Evolutionary conservation across 805 yeast genomes (phyloP), one percentile per base, ranked within the genome.

Genomic region (Ascoidea asiatica): DNA sequence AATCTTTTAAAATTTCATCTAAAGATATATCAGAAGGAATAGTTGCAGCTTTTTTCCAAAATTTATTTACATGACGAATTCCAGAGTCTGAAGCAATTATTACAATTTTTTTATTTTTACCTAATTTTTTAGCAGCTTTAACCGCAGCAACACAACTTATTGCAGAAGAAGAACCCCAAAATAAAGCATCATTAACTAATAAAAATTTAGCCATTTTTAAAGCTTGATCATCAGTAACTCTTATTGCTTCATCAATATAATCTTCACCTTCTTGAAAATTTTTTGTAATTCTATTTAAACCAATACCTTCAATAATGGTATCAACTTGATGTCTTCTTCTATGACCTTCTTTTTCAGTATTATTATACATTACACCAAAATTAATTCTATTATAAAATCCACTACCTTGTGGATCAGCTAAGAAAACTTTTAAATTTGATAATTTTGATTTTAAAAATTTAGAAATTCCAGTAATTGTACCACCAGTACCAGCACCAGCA

Each of bases 341-440:
- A 0, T 92, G 84, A 1, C 98, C 98, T 63, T 90, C 98, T 51
- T 73, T 79, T 60, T 90, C 98, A 5, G 76, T 88, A 2, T 69
- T 51, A 54, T 89, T 95, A 59, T 86, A 90, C 97, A 92, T 88
- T 3, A 90, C 97, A 1, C 97, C 97, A 55, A 65, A 77, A 54
- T 85, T 85, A 43, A 90, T 75, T 48, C 95, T 66, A 62, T 90
- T 87, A 56, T 72, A 84, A 50, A 92, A 72, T 0, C 98, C 98
- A 15, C 92, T 80, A 0, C 98, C 98, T 55, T 87, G 97, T 1
- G 97, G 97, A 60, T 90, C 98, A 0, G 97, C 95, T 23, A 92
- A 64, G 2, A 85, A 70, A 1, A 81, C 72, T 40, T 62, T 66
- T 0, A 81, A 56, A 0, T 56, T 41, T 0, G 66, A 57, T 2